Conservation (phyloP, 1,284 basidiomycete species). For the Polyporus tsugae region DNA sequence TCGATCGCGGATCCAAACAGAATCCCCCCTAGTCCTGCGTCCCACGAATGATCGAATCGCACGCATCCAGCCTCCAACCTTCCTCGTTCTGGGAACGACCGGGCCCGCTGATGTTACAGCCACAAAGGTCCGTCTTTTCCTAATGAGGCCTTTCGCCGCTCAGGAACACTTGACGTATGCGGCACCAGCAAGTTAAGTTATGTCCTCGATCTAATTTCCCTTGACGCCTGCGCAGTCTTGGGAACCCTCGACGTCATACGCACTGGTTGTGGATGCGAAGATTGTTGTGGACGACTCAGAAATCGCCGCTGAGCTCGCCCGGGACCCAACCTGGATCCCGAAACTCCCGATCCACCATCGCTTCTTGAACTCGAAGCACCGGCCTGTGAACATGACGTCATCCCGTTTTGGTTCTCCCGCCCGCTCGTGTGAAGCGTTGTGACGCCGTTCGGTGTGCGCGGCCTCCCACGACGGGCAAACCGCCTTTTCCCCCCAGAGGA, state of each 20-base stretch:
- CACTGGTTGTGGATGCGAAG: background rate
- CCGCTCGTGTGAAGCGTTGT: background rate
- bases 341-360: background rate
- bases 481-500: too few relatives aligned
- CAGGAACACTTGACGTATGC: constrained; percentile 1
- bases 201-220: background rate
- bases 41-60: background rate
- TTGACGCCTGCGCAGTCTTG: background rate
- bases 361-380: background rate
- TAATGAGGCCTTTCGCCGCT: background rate
- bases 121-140: background rate
- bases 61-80: background rate
- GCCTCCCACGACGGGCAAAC: too few relatives aligned
- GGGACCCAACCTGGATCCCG: background rate
- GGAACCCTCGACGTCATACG: constrained; percentile 6
- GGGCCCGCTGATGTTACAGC: background rate
- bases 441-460: background rate
- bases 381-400: background rate
- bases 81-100: background rate
- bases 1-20: background rate
- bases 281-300: background rate
- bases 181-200: background rate
- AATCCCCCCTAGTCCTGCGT: background rate
- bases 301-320: background rate
- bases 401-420: background rate